Base-by-base conservation (phyloP, 108 stramenopile genomes). In the Skeletonema costatum region DNA sequence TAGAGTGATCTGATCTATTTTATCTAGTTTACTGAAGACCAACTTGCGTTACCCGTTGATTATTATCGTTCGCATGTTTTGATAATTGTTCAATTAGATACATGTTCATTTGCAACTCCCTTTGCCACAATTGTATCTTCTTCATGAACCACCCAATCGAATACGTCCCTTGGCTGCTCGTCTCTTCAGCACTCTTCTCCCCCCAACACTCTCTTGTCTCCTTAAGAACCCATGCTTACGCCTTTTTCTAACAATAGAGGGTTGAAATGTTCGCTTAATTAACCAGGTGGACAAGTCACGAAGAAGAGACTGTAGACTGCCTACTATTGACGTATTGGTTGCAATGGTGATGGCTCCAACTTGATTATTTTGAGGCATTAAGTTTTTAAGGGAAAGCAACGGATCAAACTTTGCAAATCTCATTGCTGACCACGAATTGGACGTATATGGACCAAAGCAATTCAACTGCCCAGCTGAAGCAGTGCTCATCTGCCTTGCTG, bases 201-300 rank as follows among this genome's bases (percentile, higher is more conserved):
- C 94, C 29, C 89, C 91, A 33, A 87, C 87, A 42, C 88, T 86
- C 61, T 86, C 73, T 42, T 74, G 68, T 31, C 91, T 68, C 67
- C 80, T 86, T 70, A 95, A 77, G 72, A 92, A 96, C 19, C 97
- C 97, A 75, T 85, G 81, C 75, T 96, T 92, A 29, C 97, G 87
- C 79, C 89, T 95, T 66, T 90, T 90, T 29, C 90, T 88, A 32
- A 95, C 30, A 64, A 94, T 75, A 11, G 91, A 93, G 4, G 97
- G 97, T 69, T 97, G 97, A 76, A 92, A 97, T 11, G 94, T 96
- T 56, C 97, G 87, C 69, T 97, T 97, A 66, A 94, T 89, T 21
- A 87, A 36, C 80, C 80, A 81, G 2, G 64, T 75, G 16, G 80
- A 81, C 3, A 81, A 2, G 70, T 81, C 80, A 70, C 58, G 56